Base-by-base conservation (phyloP, 805 yeast species). In the Wickerhamomyces bisporus region DNA sequence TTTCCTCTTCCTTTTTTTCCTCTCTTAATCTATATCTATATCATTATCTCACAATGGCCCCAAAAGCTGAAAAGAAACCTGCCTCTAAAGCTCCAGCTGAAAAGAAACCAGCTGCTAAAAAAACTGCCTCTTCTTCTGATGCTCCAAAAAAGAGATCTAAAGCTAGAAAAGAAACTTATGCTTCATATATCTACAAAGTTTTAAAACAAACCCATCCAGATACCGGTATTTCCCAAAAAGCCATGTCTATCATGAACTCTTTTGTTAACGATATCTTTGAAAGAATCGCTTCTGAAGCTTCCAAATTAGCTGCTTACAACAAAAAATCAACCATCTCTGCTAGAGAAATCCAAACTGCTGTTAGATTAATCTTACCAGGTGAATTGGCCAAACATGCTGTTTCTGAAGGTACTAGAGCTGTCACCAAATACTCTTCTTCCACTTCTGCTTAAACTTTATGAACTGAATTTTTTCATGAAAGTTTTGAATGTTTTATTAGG, bases 181-280 rank as follows among this genome's bases (percentile, higher is more conserved):
- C 96, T 51, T 88, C 97, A 48, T 91, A 91, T 75, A 91, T 91
- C 67, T 91, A 89, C 93, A 91, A 91, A 74, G 97, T 89, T 54
- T 83, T 91, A 67, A 89, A 89, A 74, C 97, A 91, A 79, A 89
- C 97, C 48, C 98, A 91, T 73, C 98, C 97, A 70, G 97, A 91
- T 70, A 91, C 98, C 49, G 98, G 97, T 86, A 91, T 91, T 67
- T 89, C 98, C 58, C 95, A 88, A 74, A 86, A 87, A 68, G 96
- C 98, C 51, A 91, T 91, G 96, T 87, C 96, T 52, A 91, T 91
- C 69, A 82, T 91, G 91, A 91, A 91, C 85, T 91, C 97, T 31
- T 91, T 91, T 59, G 97, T 91, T 57, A 89, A 88, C 75, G 97
- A 91, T 71, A 87, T 91, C 68, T 91, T 91, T 65, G 98, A 91